Conservation (phyloP, 306 rosid genomes). For the Dalbergia cochinchinensis region DNA sequence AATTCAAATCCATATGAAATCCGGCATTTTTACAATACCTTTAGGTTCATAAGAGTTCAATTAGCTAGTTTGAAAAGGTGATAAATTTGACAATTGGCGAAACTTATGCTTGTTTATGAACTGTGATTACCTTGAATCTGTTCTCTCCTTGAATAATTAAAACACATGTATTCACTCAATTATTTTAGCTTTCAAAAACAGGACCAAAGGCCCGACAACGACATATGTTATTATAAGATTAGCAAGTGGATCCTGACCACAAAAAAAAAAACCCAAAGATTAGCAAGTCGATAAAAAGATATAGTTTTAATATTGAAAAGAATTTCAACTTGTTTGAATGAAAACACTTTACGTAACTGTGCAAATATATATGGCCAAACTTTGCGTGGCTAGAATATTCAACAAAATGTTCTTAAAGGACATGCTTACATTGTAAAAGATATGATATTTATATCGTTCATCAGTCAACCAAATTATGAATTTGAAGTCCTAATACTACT, state of each 20-base stretch:
- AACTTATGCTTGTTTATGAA: constrained; percentile 32
- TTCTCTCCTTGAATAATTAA: not conserved
- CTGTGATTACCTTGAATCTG: constrained; percentile 43
- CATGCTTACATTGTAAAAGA: not conserved
- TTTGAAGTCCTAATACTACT: constrained; percentile 14
- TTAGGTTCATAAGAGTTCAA: constrained; percentile 24
- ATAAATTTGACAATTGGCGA: constrained; percentile 26
- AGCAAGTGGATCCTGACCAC: too few relatives aligned
- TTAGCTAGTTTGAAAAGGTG: constrained; percentile 10
- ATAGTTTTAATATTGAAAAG: constrained; percentile 44
- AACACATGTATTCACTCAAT: constrained; percentile 46
- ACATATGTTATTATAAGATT: constrained; percentile 9
- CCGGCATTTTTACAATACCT: not conserved
- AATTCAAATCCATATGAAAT: not conserved
- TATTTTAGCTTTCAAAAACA: constrained; percentile 23
- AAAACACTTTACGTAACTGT: constrained; percentile 43
- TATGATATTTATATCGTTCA: constrained; percentile 8
- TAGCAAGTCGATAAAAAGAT: constrained; percentile 30
- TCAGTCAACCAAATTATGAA: constrained; percentile 34
- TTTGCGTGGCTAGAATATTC: constrained; percentile 37
- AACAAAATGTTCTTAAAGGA: constrained; percentile 36
- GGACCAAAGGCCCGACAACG: not conserved
- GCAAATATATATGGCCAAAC: constrained; percentile 43
- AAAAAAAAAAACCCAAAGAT: too few relatives aligned
- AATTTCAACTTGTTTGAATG: constrained; percentile 59